Base-by-base conservation (phyloP, 441 rosid genomes). In the Syzygium syzygioides region DNA sequence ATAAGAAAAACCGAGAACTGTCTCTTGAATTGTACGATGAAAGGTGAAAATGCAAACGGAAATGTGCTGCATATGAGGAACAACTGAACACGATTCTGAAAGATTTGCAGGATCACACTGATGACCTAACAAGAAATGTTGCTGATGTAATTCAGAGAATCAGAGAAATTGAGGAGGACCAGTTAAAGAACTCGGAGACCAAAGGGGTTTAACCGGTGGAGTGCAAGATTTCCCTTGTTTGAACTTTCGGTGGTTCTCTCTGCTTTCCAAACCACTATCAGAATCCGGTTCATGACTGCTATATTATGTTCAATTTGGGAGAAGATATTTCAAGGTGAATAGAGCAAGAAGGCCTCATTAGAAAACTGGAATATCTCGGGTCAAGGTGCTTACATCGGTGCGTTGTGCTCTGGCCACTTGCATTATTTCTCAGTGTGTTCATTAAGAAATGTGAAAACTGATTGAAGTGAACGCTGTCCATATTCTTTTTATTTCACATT, bases 91-190 rank as follows among this genome's bases (percentile, higher is more conserved):
- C 25, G 84, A 88, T 87, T 57, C 57, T 87, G 41, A 64, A 64
- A 15, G 88, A 87, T 87, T 37, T 90, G 62, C 89, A 87, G 34
- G 71, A 86, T 41, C 91, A 85, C 88, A 76, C 3, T 23, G 88
- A 87, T 48, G 90, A 87, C 56, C 80, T 88, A 28, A 88, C 90
- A 12, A 90, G 59, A 48, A 87, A 88, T 85, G 88, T 87, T 30
- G 86, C 48, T 45, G 86, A 88, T 87, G 45, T 85, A 57, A 89
- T 88, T 23, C 68, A 87, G 90, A 88, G 89, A 52, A 87, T 87
- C 20, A 52, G 34, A 45, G 55, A 84, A 52, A 52, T 26, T 52
- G 19, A 48, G 20, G 41, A 48, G 55, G 55, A 83, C 3, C 34
- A n/a, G 71, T 64, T 0, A 30, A 37, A 30, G 37, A 64, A 30